Conservation (phyloP, 768 basidiomycete species). For the Pleurotus cornucopiae region DNA sequence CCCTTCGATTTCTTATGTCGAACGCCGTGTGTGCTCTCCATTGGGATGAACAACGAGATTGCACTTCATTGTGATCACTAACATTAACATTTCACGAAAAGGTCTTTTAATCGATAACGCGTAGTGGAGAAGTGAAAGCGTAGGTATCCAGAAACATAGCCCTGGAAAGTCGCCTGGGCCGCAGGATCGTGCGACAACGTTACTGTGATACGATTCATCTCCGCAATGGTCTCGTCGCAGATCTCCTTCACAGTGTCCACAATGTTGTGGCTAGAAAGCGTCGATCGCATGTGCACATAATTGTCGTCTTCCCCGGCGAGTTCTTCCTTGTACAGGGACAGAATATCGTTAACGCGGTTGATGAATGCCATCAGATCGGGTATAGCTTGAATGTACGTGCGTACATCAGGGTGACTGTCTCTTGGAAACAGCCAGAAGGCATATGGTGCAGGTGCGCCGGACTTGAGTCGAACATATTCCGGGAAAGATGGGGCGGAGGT, state of each 20-base stretch:
- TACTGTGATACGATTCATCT: background rate
- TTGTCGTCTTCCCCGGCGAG: conserved; percentile 1
- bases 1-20: no score
- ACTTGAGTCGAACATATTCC: conserved; percentile 4
- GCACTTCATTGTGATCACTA: no score
- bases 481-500: background rate
- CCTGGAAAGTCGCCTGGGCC: background rate
- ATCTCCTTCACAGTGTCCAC: background rate
- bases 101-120: background rate
- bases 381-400: conserved; percentile 3
- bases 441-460: background rate
- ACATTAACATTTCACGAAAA: background rate
- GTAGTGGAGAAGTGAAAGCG: conserved; percentile 1
- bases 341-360: background rate
- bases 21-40: no score
- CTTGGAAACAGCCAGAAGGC: conserved; percentile 2
- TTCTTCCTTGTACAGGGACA: conserved; percentile 7
- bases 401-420: background rate
- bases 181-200: background rate
- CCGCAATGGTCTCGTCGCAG: background rate
- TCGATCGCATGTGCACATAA: background rate
- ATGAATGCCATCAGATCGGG: background rate
- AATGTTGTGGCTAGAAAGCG: background rate
- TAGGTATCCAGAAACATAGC: background rate
- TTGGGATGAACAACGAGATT: no score